Base-by-base conservation (phyloP, 2,329 filamentous ascomycete species). In the Trichophyton simii region DNA sequence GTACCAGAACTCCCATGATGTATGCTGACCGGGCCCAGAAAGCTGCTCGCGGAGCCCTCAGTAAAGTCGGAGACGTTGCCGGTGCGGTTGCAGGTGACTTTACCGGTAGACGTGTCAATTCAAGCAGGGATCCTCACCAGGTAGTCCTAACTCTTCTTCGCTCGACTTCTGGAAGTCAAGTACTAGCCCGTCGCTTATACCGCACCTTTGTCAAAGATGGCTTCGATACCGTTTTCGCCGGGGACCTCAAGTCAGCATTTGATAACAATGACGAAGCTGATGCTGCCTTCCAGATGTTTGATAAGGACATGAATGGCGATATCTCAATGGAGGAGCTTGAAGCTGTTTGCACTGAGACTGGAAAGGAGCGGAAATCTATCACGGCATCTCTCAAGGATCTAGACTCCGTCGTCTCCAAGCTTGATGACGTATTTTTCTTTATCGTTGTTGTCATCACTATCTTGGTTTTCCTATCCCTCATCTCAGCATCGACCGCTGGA, bases 261-360 rank as follows among this genome's bases (percentile, higher is more conserved):
- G 82, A 87, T 8, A 88, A 86, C 25, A 82, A 87, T 18, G 91
- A 96, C 13, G 92, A 96, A 70, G 89, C 91, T 0, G 87, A 94
- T 60, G 88, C 88, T 2, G 91, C 91, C 0, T 96, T 97, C 69
- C 80, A 81, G 67, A 91, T 96, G 79, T 96, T 96, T 67, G 92
- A 97, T 76, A 95, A 94, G 71, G 92, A 97, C 68, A 84, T 96
- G 77, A 97, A 97, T 65, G 92, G 91, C 3, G 92, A 97, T 69
- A 95, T 96, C 58, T 95, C 89, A 0, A 91, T 96, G 83, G 90
- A 96, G 69, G 92, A 96, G 72, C 82, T 97, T 22, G 91, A 96
- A 73, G 85, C 89, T 22, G 91, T 95, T 25, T 95, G 90, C 74
- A 91, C 95, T 59, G 92, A 97, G 70, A 94, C 96, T 66, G 91